Evolutionary conservation across 352 stramenopile genomes (phyloP), one percentile per base, ranked within the genome.

Genomic region (Phytopythium aichiense): DNA sequence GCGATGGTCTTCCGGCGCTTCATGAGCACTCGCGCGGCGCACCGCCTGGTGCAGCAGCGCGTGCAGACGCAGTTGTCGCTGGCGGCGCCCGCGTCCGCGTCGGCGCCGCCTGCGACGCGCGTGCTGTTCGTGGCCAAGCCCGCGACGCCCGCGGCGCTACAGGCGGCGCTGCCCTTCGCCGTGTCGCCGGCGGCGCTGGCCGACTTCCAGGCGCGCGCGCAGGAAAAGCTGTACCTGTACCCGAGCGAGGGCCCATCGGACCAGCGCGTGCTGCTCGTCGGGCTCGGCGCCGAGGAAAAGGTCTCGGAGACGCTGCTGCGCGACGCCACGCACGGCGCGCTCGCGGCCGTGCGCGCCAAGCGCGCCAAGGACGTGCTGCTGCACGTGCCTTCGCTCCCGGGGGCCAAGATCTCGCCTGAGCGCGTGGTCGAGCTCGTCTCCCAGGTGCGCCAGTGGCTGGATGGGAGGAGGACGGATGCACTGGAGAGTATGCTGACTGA

Each of bases 221-320:
- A 85, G 65, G 80, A 95, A 60, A 87, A 77, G 33, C 37, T 91
- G 57, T 86, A 88, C 56, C 62, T 93, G 43, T 93, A 95, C 56
- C 81, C 86, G 42, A 87, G 56, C 38, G 63, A 60, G 11, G 74
- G 83, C 43, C 64, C 74, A 30, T 69, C 63, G 9, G 59, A 71
- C 61, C 72, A 87, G 43, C 86, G 84, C 50, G 72, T 88, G 59
- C 69, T 95, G 58, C 79, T 95, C 4, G 77, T 95, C 33, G 86
- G 86, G 12, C 78, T 95, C 25, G 86, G 86, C 53, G 78, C 79
- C 28, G 76, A 66, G 30, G 72, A 81, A 7, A 89, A 89, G 54
- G 68, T 95, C 43, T 77, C 79, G 50, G 81, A 87, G 58, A 68
- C 76, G 18, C 67, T 79, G 56, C 69, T 95, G 58, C 83, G 86